A percentile compares a stretch with the other conserved stretches of the same genome.
Evolutionary conservation across 2,329 filamentous ascomycete genomes (phyloP).

Genomic region (Epichloe hybrida): DNA sequence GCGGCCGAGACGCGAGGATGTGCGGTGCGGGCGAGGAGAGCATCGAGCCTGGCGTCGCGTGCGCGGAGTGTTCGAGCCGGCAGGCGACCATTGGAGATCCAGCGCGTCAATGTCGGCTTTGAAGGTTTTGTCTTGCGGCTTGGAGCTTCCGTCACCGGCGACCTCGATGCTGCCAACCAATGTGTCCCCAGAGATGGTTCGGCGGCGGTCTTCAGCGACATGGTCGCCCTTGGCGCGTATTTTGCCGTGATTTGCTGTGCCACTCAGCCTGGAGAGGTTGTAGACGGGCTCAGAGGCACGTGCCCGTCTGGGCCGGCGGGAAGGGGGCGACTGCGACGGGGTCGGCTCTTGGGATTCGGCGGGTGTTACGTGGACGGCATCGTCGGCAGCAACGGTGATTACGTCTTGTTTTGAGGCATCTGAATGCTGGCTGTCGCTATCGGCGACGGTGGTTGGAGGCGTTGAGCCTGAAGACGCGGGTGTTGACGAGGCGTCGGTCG

Average conservation of each 20-base stretch:
- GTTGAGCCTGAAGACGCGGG: constrained; percentile 47
- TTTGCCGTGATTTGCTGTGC: constrained; percentile 47
- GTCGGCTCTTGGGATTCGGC: constrained; percentile 15
- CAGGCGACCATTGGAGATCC: constrained; percentile 29
- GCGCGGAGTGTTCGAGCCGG: constrained; percentile 22
- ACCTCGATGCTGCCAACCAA: constrained; percentile 15
- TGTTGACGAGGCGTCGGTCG: constrained; percentile 31
- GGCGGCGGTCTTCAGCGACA: constrained; percentile 29
- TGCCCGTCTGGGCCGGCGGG: constrained; percentile 38
- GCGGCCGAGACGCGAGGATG: constrained; percentile 24
- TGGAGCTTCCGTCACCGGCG: constrained; percentile 9
- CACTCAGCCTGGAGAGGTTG: constrained; percentile 50
- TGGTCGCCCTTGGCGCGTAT: constrained; percentile 38
- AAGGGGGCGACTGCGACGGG: constrained; percentile 12
- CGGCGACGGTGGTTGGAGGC: constrained; percentile 52
- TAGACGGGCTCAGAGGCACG: constrained; percentile 47
- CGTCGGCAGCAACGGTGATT: constrained; percentile 17
- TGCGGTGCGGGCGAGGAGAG: constrained; percentile 22
- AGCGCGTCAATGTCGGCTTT: constrained; percentile 28
- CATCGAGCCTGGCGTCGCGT: constrained; percentile 20
- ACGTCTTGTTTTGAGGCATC: constrained; percentile 26
- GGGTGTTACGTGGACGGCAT: constrained; percentile 11
- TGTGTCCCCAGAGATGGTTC: constrained; percentile 30
- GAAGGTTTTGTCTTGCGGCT: constrained; percentile 4
- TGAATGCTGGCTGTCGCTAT: constrained; percentile 44